A percentile compares a stretch with the other conserved stretches of the same genome.
phyloP scores from a whole-genome alignment of 805 yeast genomes.

The Candida easanensis region DNA sequence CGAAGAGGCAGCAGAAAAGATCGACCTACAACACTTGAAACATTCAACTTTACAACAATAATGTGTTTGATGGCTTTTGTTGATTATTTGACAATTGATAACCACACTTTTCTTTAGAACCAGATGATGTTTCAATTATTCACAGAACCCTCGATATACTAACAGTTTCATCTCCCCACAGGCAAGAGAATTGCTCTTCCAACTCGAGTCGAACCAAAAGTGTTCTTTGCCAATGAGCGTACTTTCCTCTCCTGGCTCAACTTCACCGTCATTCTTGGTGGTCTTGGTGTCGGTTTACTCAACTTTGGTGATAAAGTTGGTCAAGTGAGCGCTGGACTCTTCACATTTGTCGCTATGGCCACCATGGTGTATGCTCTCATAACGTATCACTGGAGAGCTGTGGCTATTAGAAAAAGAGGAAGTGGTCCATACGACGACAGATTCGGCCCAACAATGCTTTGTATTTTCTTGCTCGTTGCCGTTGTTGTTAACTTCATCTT shows the following conservation, averaged over 20 bases:
- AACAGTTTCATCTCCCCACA: conserved; percentile 13
- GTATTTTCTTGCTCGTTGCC: conserved; percentile 88
- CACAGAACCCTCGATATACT: too few species aligned
- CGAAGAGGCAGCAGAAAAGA: too few species aligned
- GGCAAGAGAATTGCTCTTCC: conserved; percentile 96
- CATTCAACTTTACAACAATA: too few species aligned
- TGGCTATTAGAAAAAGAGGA: conserved; percentile 96
- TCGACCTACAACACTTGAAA: too few species aligned
- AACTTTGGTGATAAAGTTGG: conserved; percentile 96
- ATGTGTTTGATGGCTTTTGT: too few species aligned
- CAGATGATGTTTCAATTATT: too few species aligned
- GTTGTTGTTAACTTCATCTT: conserved; percentile 89
- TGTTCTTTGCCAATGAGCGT: conserved; percentile 97
- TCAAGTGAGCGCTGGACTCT: conserved; percentile 86
- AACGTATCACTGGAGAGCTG: conserved; percentile 99
- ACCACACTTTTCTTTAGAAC: too few species aligned
- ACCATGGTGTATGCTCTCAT: conserved; percentile 95
- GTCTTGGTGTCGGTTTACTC: conserved; percentile 90
- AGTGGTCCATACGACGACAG: conserved; percentile 99
- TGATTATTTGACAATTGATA: too few species aligned
- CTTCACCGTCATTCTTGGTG: conserved; percentile 97
- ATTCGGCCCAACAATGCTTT: conserved; percentile 96
- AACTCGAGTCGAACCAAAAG: conserved; percentile 98
- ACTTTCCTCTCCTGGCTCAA: conserved; percentile 98
- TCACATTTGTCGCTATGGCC: conserved; percentile 95